phyloP scores from a whole-genome alignment of 225 moss, liverwort and hornwort species.

The Ulota crispa region DNA sequence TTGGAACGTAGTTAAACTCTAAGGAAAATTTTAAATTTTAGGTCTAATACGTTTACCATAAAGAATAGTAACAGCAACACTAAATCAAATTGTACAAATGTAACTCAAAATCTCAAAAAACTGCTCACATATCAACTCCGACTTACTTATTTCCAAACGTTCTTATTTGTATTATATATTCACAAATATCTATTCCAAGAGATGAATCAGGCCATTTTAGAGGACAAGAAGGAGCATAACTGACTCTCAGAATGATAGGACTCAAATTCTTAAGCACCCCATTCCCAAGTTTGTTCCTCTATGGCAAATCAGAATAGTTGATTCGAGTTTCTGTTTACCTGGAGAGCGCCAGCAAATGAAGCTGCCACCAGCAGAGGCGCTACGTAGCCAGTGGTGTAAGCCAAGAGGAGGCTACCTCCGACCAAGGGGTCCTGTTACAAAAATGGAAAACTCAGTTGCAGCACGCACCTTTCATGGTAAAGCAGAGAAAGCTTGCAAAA shows the following conservation, averaged over 20 bases:
- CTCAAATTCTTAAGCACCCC: not conserved
- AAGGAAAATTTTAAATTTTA: too few relatives aligned
- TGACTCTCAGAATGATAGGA: not conserved
- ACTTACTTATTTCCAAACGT: too few relatives aligned
- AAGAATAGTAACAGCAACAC: too few relatives aligned
- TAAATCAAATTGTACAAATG: too few relatives aligned
- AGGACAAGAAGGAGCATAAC: not conserved
- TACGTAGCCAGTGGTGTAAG: conserved; percentile 97
- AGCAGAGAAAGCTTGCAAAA: conserved; percentile 19
- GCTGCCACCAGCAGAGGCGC: conserved; percentile 88
- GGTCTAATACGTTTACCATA: too few relatives aligned
- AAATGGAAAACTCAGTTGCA: not conserved
- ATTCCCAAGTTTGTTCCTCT: not conserved
- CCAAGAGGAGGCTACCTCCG: conserved; percentile 88
- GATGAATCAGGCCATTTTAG: too few relatives aligned
- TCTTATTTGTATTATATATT: too few relatives aligned
- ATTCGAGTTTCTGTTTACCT: conserved; percentile 43
- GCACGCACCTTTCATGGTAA: conserved; percentile 8
- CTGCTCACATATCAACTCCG: too few relatives aligned
- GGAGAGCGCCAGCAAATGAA: conserved; percentile 95
- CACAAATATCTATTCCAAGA: too few relatives aligned
- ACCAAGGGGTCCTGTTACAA: conserved; percentile 83
- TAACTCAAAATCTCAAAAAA: too few relatives aligned
- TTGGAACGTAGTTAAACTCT: too few relatives aligned
- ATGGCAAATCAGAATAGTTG: not conserved